Conservation (phyloP, 228 moss, liverwort and hornwort genomes). For the Sphagnum fallax region DNA sequence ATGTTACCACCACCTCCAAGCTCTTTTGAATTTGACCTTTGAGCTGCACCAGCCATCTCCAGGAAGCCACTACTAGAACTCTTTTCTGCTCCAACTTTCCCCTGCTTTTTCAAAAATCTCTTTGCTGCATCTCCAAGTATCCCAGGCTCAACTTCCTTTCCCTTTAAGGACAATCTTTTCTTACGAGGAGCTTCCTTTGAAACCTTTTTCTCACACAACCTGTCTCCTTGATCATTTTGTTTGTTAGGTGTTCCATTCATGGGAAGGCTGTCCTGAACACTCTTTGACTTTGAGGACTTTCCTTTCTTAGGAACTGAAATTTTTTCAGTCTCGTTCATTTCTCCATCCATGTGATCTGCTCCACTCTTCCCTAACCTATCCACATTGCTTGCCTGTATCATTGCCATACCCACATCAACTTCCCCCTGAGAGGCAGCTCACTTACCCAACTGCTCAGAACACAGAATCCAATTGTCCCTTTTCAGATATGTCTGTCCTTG, state of each 20-base stretch:
- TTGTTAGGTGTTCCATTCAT: constrained; percentile 11
- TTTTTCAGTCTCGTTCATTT: constrained; percentile 2
- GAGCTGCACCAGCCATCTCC: constrained; percentile 3
- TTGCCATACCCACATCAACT: constrained; percentile 32
- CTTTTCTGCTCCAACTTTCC: constrained; percentile 8
- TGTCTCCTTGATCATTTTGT: constrained; percentile 9
- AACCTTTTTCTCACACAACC: constrained; percentile 5
- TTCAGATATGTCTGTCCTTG: constrained; percentile 14
- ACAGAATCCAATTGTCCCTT: constrained; percentile 39
- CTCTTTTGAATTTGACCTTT: constrained; percentile 18
- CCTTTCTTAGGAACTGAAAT: constrained; percentile 9
- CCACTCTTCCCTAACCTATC: constrained; percentile 33
- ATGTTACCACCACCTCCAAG: constrained; percentile 12
- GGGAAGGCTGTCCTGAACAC: neutral
- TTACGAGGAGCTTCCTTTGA: neutral
- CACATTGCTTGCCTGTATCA: constrained; percentile 25
- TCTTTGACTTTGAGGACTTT: constrained; percentile 5
- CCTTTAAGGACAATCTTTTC: neutral
- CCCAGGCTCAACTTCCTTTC: constrained; percentile 1
- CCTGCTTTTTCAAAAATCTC: constrained; percentile 12
- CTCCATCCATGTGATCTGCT: constrained; percentile 6
- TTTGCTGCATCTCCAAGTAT: neutral
- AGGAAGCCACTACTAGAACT: constrained; percentile 5
- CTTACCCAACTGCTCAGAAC: constrained; percentile 54
- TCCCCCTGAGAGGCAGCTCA: constrained; percentile 54